These are phyloP conservation scores for Pseudozyma thailandica DNA, from an alignment of 1,284 basidiomycete species.

Conservation along the genomic window DNA sequence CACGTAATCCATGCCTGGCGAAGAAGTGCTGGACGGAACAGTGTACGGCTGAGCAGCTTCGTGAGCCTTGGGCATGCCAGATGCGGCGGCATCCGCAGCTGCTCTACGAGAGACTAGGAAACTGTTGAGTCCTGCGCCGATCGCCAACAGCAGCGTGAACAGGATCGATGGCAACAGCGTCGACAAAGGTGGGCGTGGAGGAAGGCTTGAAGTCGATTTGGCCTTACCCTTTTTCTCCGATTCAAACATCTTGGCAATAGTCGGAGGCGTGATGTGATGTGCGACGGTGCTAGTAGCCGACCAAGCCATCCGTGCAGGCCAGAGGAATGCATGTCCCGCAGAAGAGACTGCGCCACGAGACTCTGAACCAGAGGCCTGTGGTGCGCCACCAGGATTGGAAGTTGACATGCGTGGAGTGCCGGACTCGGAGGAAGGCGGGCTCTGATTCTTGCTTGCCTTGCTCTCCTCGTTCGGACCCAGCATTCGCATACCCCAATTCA, in stretches of 20 bases:
- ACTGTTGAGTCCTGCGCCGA: conserved; percentile 52
- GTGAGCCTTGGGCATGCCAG: background rate
- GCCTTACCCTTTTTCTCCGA: conserved; percentile 5
- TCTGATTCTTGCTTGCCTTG: background rate
- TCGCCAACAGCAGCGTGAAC: conserved; percentile 55
- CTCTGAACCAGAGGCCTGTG: background rate
- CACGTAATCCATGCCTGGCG: conserved; percentile 13
- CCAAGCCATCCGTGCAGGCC: conserved; percentile 37
- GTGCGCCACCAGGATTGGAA: background rate
- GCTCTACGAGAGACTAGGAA: conserved; percentile 35
- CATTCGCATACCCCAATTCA: conserved; percentile 51
- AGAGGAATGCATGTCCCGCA: conserved; percentile 16
- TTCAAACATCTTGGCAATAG: conserved; percentile 20
- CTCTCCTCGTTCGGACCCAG: conserved; percentile 14
- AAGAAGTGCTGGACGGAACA: background rate
- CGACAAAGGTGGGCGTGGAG: conserved; percentile 58
- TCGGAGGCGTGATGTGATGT: conserved; percentile 16
- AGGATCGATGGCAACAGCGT: conserved; percentile 55
- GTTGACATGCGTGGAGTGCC: conserved; percentile 1
- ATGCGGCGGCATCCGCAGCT: conserved; percentile 1
- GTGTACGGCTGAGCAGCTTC: conserved; percentile 5
- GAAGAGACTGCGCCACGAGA: conserved; percentile 1
- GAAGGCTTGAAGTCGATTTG: conserved; percentile 21
- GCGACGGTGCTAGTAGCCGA: conserved; percentile 21
- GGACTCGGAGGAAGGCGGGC: background rate